Evolutionary conservation across 1,284 basidiomycete species (phyloP).

Genomic region (Ustilago bromivora): DNA sequence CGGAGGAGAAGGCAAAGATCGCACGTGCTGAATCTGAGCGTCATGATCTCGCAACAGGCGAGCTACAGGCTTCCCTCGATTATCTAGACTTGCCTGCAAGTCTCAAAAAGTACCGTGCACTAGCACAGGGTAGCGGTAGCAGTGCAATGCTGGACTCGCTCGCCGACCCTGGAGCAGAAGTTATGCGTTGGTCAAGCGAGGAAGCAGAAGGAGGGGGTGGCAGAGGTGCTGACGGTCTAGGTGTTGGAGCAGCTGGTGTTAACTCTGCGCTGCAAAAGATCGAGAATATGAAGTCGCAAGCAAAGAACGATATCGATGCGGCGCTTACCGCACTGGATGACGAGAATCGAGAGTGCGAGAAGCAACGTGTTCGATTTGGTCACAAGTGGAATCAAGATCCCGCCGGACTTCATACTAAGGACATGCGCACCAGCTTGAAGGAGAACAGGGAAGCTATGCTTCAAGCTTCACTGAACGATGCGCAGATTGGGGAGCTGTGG

Average conservation of each 20-base stretch:
- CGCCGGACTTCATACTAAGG: constrained; percentile 75
- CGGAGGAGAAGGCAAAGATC: constrained; percentile 98
- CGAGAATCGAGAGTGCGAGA: constrained; percentile 71
- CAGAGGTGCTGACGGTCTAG: constrained; percentile 76
- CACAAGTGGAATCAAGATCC: constrained; percentile 92
- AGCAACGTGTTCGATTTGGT: constrained; percentile 78
- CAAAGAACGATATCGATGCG: constrained; percentile 43
- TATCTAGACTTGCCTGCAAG: constrained; percentile 83
- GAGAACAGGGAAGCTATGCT: constrained; percentile 81
- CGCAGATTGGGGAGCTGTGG: constrained; percentile 83
- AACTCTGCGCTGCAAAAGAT: constrained; percentile 50
- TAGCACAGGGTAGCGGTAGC: constrained; percentile 75
- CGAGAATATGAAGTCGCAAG: constrained; percentile 47
- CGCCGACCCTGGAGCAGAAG: constrained; percentile 78
- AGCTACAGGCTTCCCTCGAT: constrained; percentile 83
- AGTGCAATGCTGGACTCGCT: constrained; percentile 70
- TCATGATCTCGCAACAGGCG: constrained; percentile 83
- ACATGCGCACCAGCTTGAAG: constrained; percentile 82
- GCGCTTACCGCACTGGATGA: constrained; percentile 57
- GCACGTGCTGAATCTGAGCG: constrained; percentile 89
- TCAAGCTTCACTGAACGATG: constrained; percentile 82
- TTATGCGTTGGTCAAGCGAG: constrained; percentile 80
- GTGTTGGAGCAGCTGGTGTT: constrained; percentile 53
- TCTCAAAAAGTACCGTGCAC: constrained; percentile 80
- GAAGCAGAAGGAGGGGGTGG: constrained; percentile 76